These are phyloP conservation scores for Dendrostoma leiphaemia DNA, from an alignment of 2,329 filamentous ascomycete genomes.

Conservation along the genomic window DNA sequence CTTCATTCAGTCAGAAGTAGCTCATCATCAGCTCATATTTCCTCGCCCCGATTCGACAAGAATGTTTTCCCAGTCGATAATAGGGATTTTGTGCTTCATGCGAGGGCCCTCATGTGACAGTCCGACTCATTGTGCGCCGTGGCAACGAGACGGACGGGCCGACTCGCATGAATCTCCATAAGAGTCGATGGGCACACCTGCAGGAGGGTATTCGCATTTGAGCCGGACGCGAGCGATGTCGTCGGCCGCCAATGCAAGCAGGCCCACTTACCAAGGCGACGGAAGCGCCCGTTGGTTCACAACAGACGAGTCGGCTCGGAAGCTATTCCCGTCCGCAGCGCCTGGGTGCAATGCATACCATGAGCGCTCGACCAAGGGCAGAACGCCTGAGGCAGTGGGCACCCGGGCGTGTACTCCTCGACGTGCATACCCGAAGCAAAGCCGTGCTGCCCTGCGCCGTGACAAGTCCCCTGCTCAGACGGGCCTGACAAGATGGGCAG, in stretches of 20 bases:
- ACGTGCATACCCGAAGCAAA: background rate
- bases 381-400: no score
- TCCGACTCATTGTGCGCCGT: background rate
- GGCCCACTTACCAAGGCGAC: background rate
- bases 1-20: no score
- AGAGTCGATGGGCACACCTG: background rate
- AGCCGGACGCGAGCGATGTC: no score
- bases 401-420: no score
- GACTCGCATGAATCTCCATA: background rate
- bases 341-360: background rate
- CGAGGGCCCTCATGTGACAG: background rate
- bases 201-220: background rate
- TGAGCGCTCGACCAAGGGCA: no score
- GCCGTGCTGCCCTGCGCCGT: background rate
- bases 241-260: no score
- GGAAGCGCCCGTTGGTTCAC: background rate
- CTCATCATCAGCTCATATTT: background rate
- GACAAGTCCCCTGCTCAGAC: background rate
- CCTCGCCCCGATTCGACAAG: background rate
- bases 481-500: no score
- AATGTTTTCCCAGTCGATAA: background rate
- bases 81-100: background rate
- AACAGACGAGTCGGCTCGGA: no score
- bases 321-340: no score
- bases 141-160: background rate